Conservation (phyloP, 108 stramenopile species). For the Tribonema minus region DNA sequence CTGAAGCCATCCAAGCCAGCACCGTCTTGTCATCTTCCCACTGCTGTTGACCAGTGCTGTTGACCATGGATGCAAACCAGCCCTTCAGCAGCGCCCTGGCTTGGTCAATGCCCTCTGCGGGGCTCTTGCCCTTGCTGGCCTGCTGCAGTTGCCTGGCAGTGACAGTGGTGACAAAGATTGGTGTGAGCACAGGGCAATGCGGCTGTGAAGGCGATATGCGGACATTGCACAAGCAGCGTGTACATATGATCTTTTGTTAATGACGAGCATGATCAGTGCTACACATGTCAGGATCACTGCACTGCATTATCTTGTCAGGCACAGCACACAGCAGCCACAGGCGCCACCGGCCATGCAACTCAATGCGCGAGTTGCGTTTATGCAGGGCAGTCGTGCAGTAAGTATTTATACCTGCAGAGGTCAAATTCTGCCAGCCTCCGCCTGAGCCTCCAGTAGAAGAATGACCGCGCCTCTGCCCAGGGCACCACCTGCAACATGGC, state of each 20-base stretch:
- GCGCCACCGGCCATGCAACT: not conserved
- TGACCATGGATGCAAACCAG: conserved; percentile 11
- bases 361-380: not conserved
- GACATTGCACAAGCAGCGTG: not conserved
- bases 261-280: not conserved
- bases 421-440: conserved; percentile 95
- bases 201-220: not conserved
- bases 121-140: not conserved
- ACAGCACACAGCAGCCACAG: not conserved
- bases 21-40: conserved; percentile 47
- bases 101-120: not conserved
- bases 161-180: not conserved
- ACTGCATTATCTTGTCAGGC: not conserved
- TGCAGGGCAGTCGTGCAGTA: not conserved
- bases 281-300: not conserved
- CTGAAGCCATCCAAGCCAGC: conserved; percentile 33
- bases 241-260: not conserved
- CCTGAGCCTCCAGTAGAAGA: conserved; percentile 95
- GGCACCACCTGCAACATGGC: conserved; percentile 68
- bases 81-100: conserved; percentile 20
- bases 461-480: conserved; percentile 78
- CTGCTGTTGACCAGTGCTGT: not conserved
- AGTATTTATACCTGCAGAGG: conserved; percentile 69
- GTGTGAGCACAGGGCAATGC: not conserved
- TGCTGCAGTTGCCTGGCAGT: not conserved